Conservation (phyloP, 345 rosid species). For the Rhodamnia argentea region DNA sequence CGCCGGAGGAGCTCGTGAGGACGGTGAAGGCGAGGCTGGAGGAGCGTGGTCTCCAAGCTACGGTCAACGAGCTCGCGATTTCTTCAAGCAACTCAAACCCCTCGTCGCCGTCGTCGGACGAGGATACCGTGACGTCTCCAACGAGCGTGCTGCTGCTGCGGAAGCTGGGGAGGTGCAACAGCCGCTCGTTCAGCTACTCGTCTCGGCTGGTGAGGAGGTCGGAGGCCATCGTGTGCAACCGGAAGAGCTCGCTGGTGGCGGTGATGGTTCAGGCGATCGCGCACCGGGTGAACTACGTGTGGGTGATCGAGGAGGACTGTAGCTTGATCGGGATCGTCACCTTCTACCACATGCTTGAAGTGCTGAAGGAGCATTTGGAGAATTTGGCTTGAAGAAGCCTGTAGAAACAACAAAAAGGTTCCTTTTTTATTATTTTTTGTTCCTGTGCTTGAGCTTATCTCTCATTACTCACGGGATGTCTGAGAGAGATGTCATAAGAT, state of each 20-base stretch:
- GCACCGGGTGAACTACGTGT: slow-evolving; percentile 66
- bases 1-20: slow-evolving; percentile 62
- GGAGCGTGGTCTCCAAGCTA: slow-evolving; percentile 29
- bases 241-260: slow-evolving; percentile 74
- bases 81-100: neutral
- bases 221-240: slow-evolving; percentile 68
- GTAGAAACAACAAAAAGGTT: neutral
- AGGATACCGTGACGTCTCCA: slow-evolving; percentile 27
- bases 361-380: slow-evolving; percentile 48
- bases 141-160: slow-evolving; percentile 3
- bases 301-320: slow-evolving; percentile 76
- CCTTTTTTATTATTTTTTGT: neutral
- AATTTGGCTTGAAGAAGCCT: neutral
- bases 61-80: slow-evolving; percentile 37
- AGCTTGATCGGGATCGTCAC: slow-evolving; percentile 78
- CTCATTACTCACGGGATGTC: neutral
- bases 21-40: slow-evolving; percentile 40
- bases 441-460: neutral
- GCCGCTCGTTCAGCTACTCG: slow-evolving; percentile 49
- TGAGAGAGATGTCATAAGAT: neutral
- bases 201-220: slow-evolving; percentile 70
- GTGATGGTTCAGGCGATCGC: slow-evolving; percentile 90
- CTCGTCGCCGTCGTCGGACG: slow-evolving; percentile 46
- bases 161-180: slow-evolving; percentile 20
- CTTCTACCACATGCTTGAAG: slow-evolving; percentile 48